Conservation (phyloP, 202 grass and related monocot genomes). For the Panicum hallii region DNA sequence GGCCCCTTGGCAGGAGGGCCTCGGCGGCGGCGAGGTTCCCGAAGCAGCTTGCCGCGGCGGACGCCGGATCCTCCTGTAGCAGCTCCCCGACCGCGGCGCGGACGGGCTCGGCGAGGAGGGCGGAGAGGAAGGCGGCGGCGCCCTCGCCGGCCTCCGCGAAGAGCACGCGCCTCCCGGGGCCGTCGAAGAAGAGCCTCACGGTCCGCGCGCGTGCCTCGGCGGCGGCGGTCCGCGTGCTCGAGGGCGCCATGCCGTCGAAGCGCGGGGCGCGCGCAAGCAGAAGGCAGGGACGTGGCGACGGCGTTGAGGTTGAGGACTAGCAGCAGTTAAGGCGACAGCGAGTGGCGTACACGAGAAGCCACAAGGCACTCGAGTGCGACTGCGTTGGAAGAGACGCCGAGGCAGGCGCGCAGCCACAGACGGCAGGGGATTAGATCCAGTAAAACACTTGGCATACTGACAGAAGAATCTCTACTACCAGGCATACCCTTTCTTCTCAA, state of each 20-base stretch:
- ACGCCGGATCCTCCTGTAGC: neutral
- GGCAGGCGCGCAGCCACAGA: too few species aligned
- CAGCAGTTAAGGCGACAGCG: too few species aligned
- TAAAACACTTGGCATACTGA: neutral
- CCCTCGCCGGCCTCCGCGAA: constrained; percentile 50
- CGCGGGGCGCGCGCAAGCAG: too few species aligned
- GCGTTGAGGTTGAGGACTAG: too few species aligned
- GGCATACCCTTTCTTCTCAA: neutral
- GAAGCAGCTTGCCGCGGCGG: neutral
- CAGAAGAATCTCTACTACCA: neutral
- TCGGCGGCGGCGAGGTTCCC: constrained; percentile 25
- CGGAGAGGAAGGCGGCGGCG: constrained; percentile 43
- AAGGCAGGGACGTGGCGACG: too few species aligned
- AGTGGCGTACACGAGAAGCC: too few species aligned
- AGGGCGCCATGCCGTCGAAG: neutral
- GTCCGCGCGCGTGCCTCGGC: neutral
- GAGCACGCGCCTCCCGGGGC: constrained; percentile 14
- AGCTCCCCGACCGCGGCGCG: constrained; percentile 12
- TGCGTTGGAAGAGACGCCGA: too few species aligned
- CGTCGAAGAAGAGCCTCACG: constrained; percentile 46
- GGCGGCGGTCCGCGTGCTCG: neutral
- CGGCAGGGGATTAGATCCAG: too few species aligned
- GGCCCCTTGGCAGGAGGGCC: neutral
- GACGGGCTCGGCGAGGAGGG: constrained; percentile 22
- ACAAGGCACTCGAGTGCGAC: too few species aligned